phyloP scores from a whole-genome alignment of 768 basidiomycete species.

The Vararia minispora region DNA sequence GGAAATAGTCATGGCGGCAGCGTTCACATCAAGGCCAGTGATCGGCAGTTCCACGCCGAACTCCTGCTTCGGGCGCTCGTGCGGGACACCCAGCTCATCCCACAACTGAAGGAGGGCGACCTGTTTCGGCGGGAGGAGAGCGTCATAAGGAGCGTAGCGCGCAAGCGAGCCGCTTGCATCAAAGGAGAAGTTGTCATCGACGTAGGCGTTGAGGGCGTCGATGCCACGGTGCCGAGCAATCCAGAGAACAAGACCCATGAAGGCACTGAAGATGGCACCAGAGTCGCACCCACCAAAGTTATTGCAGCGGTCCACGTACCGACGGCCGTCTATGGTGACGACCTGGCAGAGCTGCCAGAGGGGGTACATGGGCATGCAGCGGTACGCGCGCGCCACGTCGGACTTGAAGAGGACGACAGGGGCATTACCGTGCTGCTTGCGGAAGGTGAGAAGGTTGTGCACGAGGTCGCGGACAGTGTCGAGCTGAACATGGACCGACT shows the following conservation, averaged over 20 bases:
- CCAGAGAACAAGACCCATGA: constrained; percentile 26
- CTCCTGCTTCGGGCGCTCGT: constrained; percentile 28
- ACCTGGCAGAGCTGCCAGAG: constrained; percentile 25
- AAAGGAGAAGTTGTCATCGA: constrained; percentile 23
- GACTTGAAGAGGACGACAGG: constrained; percentile 15
- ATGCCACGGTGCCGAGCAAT: constrained; percentile 19
- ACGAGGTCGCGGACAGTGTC: constrained; percentile 23
- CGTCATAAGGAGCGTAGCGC: constrained; percentile 22
- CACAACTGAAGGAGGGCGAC: constrained; percentile 25
- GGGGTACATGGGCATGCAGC: constrained; percentile 16
- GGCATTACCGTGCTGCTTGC: neutral
- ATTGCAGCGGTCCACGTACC: constrained; percentile 22
- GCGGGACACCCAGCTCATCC: constrained; percentile 29
- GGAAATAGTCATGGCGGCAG: constrained; percentile 25
- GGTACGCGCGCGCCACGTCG: constrained; percentile 18
- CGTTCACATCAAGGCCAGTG: constrained; percentile 23
- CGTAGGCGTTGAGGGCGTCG: constrained; percentile 19
- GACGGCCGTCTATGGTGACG: constrained; percentile 18
- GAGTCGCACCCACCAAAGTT: constrained; percentile 17
- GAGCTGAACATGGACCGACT: constrained; percentile 17
- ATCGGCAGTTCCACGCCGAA: constrained; percentile 18
- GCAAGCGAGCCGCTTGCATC: constrained; percentile 13
- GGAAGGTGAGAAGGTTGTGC: neutral
- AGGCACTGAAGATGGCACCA: constrained; percentile 2
- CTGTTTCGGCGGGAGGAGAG: constrained; percentile 22